Base-by-base conservation (phyloP, 805 yeast species). In the Spathaspora boniae region DNA sequence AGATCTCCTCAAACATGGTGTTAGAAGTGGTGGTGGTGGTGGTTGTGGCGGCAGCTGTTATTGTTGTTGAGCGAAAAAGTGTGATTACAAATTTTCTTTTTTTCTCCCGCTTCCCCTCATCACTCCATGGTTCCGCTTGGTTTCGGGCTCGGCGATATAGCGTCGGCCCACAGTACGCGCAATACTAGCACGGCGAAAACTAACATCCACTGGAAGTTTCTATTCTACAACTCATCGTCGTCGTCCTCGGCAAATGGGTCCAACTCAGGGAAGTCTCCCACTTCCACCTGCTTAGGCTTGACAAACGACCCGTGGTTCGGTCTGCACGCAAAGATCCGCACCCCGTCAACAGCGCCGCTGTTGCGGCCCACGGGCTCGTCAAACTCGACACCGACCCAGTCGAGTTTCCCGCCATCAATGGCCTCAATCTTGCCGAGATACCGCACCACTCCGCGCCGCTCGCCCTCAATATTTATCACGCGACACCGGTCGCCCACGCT, bases 291-390 rank as follows among this genome's bases (percentile, higher is more conserved):
- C 8, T 56, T 58, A 0, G 96, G 94, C 40, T 75, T 75, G 9
- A 88, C 76, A 55, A 91, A 86, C 5, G 87, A 78, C 4, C 97
- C 97, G 49, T 85, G 80, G 15, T 72, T 71, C 5, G 51, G 50
- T 5, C 65, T 62, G 21, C 87, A 76, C 4, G 62, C 50, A 52
- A 91, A 89, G 44, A 84, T 72, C 23, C 68, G 49, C 1, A 46
- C 53, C 0, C 86, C 88, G 23, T 78, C 75, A 26, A 87, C 62
- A 15, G 76, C 60, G 0, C 98, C 98, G 51, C 86, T 77, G 50
- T 89, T 86, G 55, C 83, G 86, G 4, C 98, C 98, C 6, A 74
- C 72, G 0, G 97, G 91, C 46, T 84, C 87, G 47, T 85, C 93
- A 36, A 88, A 79, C 47, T 81, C 85, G 3, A 91, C 74, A 0